Conservation (phyloP, 2,329 filamentous ascomycete species). For the Lasiodiplodia sp. region DNA sequence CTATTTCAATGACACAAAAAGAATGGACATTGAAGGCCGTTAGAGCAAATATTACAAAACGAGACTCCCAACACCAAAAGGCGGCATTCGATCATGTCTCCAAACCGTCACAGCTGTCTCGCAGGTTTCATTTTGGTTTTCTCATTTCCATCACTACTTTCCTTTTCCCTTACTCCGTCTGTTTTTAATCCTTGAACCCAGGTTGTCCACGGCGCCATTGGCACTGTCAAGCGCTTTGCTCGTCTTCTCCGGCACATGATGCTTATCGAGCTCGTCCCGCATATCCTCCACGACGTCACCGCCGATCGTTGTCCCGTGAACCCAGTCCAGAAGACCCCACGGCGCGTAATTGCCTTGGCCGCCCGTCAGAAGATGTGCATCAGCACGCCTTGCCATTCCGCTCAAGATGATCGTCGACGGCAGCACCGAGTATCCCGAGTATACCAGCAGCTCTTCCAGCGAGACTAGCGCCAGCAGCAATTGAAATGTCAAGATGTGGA, state of each 20-base stretch:
- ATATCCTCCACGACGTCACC: constrained; percentile 65
- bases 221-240: constrained; percentile 41
- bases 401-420: constrained; percentile 61
- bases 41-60: constrained; percentile 27
- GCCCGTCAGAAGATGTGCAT: constrained; percentile 64
- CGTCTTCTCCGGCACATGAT: constrained; percentile 55
- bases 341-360: constrained; percentile 68
- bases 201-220: constrained; percentile 40
- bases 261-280: constrained; percentile 63
- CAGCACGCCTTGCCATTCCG: constrained; percentile 64
- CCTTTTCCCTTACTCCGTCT: constrained; percentile 35
- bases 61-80: constrained; percentile 25
- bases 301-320: constrained; percentile 53
- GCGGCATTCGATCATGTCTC: neutral
- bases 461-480: constrained; percentile 69
- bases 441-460: constrained; percentile 70
- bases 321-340: constrained; percentile 62
- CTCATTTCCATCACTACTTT: constrained; percentile 15
- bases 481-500: constrained; percentile 77
- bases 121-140: constrained; percentile 5
- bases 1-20: constrained; percentile 29
- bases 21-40: constrained; percentile 28
- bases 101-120: neutral
- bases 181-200: constrained; percentile 38
- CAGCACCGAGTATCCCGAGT: constrained; percentile 71